Evolutionary conservation across 2,329 filamentous ascomycete species (phyloP).

Genomic region (Fusarium napiforme): DNA sequence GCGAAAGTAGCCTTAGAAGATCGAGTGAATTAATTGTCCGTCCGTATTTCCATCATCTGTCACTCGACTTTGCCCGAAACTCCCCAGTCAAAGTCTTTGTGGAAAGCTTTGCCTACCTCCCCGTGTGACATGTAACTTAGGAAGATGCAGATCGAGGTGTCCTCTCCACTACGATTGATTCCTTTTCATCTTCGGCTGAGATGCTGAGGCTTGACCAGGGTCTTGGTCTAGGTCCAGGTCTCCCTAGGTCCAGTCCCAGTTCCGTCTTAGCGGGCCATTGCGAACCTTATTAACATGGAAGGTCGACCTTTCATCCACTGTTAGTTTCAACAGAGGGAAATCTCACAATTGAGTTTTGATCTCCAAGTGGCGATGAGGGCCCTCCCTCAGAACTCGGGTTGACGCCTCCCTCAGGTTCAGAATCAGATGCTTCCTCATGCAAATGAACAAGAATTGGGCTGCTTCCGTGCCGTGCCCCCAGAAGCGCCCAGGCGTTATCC

Average conservation of each 20-base stretch:
- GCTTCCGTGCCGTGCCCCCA: constrained; percentile 26
- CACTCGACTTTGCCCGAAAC: neutral
- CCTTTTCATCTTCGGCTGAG: constrained; percentile 17
- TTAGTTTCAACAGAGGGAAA: neutral
- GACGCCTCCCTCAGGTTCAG: neutral
- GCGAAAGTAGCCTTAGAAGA: neutral
- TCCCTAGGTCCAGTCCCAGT: neutral
- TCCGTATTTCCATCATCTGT: neutral
- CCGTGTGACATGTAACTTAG: constrained; percentile 3
- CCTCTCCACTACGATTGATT: neutral
- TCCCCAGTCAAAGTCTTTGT: neutral
- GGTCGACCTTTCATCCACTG: neutral
- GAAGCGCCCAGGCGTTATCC: constrained; percentile 9
- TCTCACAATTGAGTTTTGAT: neutral
- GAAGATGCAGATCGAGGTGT: constrained; percentile 9
- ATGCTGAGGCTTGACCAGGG: constrained; percentile 14
- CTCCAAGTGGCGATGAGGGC: neutral
- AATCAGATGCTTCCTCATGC: constrained; percentile 21
- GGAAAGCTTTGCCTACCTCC: neutral
- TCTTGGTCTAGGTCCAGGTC: constrained; percentile 1
- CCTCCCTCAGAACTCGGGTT: neutral
- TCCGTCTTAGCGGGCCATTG: constrained; percentile 13
- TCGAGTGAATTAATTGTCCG: neutral
- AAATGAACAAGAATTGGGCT: constrained; percentile 21
- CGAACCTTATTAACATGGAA: constrained; percentile 18